Base-by-base conservation (phyloP, 1,284 basidiomycete genomes). In the Rhodotorula sp. region DNA sequence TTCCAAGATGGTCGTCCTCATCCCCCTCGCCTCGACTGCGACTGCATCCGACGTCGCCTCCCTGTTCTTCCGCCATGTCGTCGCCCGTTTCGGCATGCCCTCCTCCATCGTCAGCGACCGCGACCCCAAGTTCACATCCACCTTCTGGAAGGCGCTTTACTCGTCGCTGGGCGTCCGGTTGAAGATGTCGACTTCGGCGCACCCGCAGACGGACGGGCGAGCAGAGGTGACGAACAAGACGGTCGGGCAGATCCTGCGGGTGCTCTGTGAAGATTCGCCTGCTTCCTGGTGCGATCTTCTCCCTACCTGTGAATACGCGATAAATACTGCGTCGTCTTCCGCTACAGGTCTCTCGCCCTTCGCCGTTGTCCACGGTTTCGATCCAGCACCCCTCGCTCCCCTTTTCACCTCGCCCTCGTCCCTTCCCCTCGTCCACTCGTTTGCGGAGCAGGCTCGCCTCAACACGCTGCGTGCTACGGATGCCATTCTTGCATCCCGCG, bases 91-190 rank as follows among this genome's bases (percentile, higher is more conserved):
- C n/a, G n/a, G n/a, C n/a, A n/a, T n/a, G n/a, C n/a, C n/a, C n/a
- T n/a, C n/a, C n/a, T n/a, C n/a, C 0, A 83, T 86, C 39, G 74
- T 84, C 7, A 81, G 79, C 32, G 81, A 85, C 66, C 74, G 81
- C 7, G 83, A 85, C 65, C 73, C 78, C 0, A 70, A 82, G 13
- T 85, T 85, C 70, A 82, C 82, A 0, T 77, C 79, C n/a, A 39
- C 59, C 29, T 82, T 85, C 70, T 86, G 84, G 84, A 77, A 70
- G 13, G 66, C 79, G 2, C 67, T 85, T 0, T 74, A 82, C 63
- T 58, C 74, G 30, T 72, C 83, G 0, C 75, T 81, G 1, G 79
- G 81, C 0, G 76, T 79, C 11, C 76, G 82, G 55, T 73, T 84
- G 0, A 52, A 47, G 22, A 62, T 76, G 46, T 39, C 36, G 36